Evolutionary conservation across 257 asterid genomes (phyloP), one percentile per base, ranked within the genome.

Genomic region (Mentha longifolia): DNA sequence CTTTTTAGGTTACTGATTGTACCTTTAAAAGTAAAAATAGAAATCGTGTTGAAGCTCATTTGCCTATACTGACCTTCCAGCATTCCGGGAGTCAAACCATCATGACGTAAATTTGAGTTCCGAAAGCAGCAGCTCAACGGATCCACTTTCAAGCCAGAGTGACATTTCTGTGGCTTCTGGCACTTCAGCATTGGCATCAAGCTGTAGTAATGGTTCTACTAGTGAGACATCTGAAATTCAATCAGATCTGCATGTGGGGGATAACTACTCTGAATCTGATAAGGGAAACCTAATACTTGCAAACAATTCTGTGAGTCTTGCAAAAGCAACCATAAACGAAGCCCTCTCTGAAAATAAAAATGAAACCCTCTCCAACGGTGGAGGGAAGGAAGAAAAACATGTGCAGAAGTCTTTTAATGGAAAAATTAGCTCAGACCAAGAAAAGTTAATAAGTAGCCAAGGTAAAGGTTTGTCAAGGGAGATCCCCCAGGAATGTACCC

Each of bases 21-120:
- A 42, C 33, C 39, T 55, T 7, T 37, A 64, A 76, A 51, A 41
- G 28, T 2, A 42, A 76, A 45, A n/a, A 51, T 63, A 28, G 2
- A 28, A 28, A 50, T 60, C 45, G 16, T 28, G 17, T n/a, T 1
- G 39, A 51, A 64, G 68, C 74, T 73, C 45, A 60, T 56, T 66
- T 66, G 47, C 61, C 43, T 51, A 7, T 65, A 47, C 58, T 50
- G 33, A 33, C 72, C 70, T 81, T 76, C 71, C 89, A 89, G 96
- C 87, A 50, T 85, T 89, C 82, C 45, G 60, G 47, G 92, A 82
- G 72, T 74, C 77, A 55, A 84, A 79, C 68, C 83, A 76, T 63
- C 71, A 65, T 17, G 74, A 75, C 63, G 74, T 46, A 47, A 72
- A 65, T 75, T 31, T 67, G 58, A 47, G 86, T 63, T 42, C 76